These are phyloP conservation scores for Kodamaea sagamina DNA, from an alignment of 805 yeast species.

Conservation along the genomic window DNA sequence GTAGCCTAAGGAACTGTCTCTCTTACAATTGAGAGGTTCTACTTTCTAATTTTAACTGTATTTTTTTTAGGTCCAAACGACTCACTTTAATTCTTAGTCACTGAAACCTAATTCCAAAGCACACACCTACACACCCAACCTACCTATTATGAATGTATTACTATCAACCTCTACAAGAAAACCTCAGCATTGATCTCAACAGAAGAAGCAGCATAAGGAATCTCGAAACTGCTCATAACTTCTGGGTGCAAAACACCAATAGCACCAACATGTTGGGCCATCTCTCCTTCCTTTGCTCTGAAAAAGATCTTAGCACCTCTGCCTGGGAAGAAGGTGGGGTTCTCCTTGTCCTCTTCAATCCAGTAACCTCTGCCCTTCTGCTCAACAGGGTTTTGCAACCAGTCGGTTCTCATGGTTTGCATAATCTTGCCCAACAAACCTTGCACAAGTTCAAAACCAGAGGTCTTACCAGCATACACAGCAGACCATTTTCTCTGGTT, in stretches of 20 bases:
- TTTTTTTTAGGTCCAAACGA: too few relatives aligned
- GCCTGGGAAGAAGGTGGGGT: constrained; percentile 89
- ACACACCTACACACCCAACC: too few relatives aligned
- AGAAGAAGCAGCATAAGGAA: constrained; percentile 89
- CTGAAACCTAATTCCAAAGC: too few relatives aligned
- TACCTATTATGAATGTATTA: constrained; percentile 8
- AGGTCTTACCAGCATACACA: constrained; percentile 87
- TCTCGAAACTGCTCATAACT: constrained; percentile 81
- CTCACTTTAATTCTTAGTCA: too few relatives aligned
- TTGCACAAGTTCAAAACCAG: constrained; percentile 93
- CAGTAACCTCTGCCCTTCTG: constrained; percentile 74
- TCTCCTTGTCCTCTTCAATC: constrained; percentile 69
- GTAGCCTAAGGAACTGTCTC: too few relatives aligned
- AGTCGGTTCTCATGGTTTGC: constrained; percentile 91
- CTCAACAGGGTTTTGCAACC: constrained; percentile 62
- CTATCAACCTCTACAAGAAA: constrained; percentile 54
- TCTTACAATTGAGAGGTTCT: too few relatives aligned
- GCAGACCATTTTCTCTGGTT: constrained; percentile 97
- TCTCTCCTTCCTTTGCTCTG: constrained; percentile 62
- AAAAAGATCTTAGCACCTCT: constrained; percentile 90
- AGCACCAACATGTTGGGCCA: constrained; percentile 66
- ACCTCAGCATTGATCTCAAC: constrained; percentile 90
- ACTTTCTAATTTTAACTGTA: too few relatives aligned
- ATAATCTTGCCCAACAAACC: constrained; percentile 92
- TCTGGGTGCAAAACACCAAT: constrained; percentile 96